Conservation (phyloP, 495 filamentous ascomycete genomes). For the Aspergillus campestris region DNA sequence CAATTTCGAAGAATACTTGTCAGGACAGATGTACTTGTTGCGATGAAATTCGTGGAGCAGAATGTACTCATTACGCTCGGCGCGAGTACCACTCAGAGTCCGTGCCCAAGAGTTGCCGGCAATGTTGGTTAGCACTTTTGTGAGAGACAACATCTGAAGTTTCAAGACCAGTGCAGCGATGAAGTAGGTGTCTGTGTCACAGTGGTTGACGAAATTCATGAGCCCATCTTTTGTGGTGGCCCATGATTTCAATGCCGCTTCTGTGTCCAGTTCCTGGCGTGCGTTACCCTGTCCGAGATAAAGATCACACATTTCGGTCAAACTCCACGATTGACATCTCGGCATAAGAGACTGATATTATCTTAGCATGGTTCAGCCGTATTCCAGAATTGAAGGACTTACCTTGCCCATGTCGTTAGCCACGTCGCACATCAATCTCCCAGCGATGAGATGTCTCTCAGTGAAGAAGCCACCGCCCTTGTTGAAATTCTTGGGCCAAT, state of each 20-base stretch:
- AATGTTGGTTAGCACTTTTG: constrained; percentile 91
- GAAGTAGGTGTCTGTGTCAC: constrained; percentile 92
- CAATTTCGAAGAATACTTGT: constrained; percentile 72
- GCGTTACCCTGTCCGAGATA: constrained; percentile 63
- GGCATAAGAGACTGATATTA: constrained; percentile 70
- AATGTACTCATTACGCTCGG: constrained; percentile 99
- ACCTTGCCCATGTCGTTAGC: constrained; percentile 93
- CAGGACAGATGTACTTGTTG: constrained; percentile 96
- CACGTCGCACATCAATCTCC: constrained; percentile 85
- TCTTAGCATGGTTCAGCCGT: constrained; percentile 17
- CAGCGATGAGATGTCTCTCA: constrained; percentile 82
- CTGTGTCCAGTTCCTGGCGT: constrained; percentile 79
- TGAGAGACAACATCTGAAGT: constrained; percentile 85
- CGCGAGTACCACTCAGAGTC: constrained; percentile 88
- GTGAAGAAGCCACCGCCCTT: constrained; percentile 84
- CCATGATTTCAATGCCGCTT: constrained; percentile 81
- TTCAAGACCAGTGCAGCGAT: constrained; percentile 81
- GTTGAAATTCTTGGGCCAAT: constrained; percentile 85
- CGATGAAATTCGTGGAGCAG: constrained; percentile 89
- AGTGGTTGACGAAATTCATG: constrained; percentile 87
- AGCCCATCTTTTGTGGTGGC: constrained; percentile 74
- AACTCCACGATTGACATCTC: constrained; percentile 94
- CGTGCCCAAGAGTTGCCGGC: constrained; percentile 98
- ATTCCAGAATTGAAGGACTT: constrained; percentile 7
- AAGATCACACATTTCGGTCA: constrained; percentile 93